Base-by-base conservation (phyloP, 192 early-diverging fungal genomes). In the Gryganskiella cystojenkinii region DNA sequence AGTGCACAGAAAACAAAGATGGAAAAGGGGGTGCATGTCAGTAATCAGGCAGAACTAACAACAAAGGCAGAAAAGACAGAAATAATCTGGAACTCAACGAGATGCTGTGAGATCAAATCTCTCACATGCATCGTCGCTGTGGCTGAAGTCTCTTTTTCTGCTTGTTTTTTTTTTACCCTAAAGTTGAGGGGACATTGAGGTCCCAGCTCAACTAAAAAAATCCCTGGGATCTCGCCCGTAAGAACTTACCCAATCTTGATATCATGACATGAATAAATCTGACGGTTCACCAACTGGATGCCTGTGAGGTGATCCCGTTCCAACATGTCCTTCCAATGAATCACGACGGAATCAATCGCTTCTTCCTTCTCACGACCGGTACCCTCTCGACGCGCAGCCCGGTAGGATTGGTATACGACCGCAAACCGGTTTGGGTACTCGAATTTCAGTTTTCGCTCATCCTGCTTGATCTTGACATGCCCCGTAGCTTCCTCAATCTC, bases 191-290 rank as follows among this genome's bases (percentile, higher is more conserved):
- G n/a, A n/a, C n/a, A n/a, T n/a, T n/a, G n/a, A n/a, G n/a, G n/a
- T n/a, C n/a, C n/a, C n/a, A n/a, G n/a, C n/a, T n/a, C n/a, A n/a
- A n/a, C n/a, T n/a, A n/a, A n/a, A n/a, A n/a, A n/a, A n/a, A n/a
- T n/a, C n/a, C n/a, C n/a, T n/a, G n/a, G n/a, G n/a, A n/a, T n/a
- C n/a, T n/a, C n/a, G n/a, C n/a, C n/a, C n/a, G n/a, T n/a, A n/a
- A n/a, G n/a, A 54, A 27, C 74, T 64, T 64, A 69, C 74, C 66
- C 67, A 49, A 78, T 45, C 55, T 69, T 68, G 54, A 69, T 78
- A 45, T 78, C 74, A 43, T 78, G 74, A 34, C 74, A 78, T 14
- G 74, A 59, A 28, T 69, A 58, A 14, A 78, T 59, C 24, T 62
- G 46, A 13, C 53, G 54, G 50, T 78, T 78, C 42, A 78, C 53